Percentiles rank a stretch among this genome's conserved stretches.
phyloP scores from a whole-genome alignment of 1,284 basidiomycete species.

The Golubevia pallescens region DNA sequence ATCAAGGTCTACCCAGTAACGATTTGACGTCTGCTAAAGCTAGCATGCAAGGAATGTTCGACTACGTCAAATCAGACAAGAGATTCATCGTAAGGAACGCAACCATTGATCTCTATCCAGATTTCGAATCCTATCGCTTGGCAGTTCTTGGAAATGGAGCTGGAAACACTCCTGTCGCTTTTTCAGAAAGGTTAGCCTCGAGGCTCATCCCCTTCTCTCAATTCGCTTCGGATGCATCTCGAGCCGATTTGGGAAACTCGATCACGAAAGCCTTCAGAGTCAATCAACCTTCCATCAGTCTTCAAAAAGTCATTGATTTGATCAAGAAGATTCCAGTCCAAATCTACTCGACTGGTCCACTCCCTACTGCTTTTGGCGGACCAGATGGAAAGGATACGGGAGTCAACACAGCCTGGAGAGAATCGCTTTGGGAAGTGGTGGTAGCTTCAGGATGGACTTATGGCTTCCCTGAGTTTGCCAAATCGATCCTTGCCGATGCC shows the following conservation, averaged over 20 bases:
- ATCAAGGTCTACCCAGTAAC: too few relatives aligned
- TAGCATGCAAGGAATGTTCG: too few relatives aligned
- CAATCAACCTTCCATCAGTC: too few relatives aligned
- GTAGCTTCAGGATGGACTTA: constrained; percentile 1
- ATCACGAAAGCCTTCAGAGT: too few relatives aligned
- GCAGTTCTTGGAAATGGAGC: too few relatives aligned
- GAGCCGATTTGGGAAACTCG: neutral
- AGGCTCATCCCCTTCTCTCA: constrained; percentile 9
- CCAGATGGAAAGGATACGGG: constrained; percentile 9
- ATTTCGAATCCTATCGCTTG: too few relatives aligned
- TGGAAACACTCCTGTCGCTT: constrained; percentile 8
- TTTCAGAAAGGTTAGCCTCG: constrained; percentile 11
- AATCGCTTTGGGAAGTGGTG: constrained; percentile 15
- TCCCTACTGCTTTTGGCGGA: constrained; percentile 8
- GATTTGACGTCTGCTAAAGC: too few relatives aligned
- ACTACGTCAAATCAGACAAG: too few relatives aligned
- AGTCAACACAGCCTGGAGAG: constrained; percentile 17
- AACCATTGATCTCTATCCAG: too few relatives aligned
- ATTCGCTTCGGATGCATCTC: constrained; percentile 6
- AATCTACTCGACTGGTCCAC: constrained; percentile 14
- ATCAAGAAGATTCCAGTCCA: constrained; percentile 7
- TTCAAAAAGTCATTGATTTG: too few relatives aligned
- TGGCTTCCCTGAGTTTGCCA: too few relatives aligned
- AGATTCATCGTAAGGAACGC: too few relatives aligned
- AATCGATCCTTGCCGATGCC: constrained; percentile 3